A percentile compares a stretch with the other conserved stretches of the same genome.
phyloP scores from a whole-genome alignment of 306 rosid genomes.

The Prunus dulcis region DNA sequence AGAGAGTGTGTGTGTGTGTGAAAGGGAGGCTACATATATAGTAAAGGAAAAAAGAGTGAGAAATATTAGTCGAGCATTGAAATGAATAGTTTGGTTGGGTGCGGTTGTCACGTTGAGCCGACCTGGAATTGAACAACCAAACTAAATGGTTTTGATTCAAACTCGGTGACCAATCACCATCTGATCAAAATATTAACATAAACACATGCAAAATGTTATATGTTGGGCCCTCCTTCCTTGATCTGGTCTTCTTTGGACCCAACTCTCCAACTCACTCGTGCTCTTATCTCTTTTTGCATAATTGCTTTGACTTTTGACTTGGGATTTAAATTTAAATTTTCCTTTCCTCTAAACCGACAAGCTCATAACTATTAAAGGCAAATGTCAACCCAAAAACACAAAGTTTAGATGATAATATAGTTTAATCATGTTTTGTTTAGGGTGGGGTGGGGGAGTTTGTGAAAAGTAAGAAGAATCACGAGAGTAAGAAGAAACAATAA shows the following conservation, averaged over 20 bases:
- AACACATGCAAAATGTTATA: slow-evolving; percentile 9
- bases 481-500: not conserved
- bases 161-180: not conserved
- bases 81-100: slow-evolving; percentile 6
- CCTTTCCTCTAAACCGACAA: not conserved
- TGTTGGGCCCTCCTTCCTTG: not conserved
- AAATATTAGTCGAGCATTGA: not conserved
- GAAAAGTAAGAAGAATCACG: not conserved
- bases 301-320: not conserved
- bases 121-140: slow-evolving; percentile 13
- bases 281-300: not conserved
- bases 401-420: not conserved
- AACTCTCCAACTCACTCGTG: not conserved
- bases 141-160: slow-evolving; percentile 14
- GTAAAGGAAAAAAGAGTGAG: not conserved
- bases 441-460: not conserved
- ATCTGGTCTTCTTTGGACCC: not conserved
- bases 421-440: not conserved
- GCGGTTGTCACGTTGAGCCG: slow-evolving; percentile 23
- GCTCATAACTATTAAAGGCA: not conserved
- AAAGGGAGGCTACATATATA: not conserved
- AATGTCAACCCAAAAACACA: not conserved
- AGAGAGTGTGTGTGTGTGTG: too few relatives aligned
- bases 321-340: not conserved
- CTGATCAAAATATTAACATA: not conserved